phyloP scores from a whole-genome alignment of 305 asterid genomes.

The Solanum hybrid region DNA sequence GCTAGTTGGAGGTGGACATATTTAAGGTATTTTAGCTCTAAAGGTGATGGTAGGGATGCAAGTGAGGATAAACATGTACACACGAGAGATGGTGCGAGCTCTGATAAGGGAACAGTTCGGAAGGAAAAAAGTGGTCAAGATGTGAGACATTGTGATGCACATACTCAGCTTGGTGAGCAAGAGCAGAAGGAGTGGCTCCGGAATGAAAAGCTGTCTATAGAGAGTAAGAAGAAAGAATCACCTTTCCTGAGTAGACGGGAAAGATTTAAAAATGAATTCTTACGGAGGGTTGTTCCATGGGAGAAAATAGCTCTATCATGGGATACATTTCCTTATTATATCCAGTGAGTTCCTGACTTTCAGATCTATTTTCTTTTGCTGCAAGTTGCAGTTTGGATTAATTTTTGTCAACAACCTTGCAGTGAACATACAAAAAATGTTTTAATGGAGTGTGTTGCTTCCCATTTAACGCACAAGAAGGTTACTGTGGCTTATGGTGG shows the following conservation, averaged over 20 bases:
- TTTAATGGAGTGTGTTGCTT: conserved; percentile 83
- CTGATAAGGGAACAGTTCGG: conserved; percentile 34
- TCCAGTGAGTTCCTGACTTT: conserved; percentile 42
- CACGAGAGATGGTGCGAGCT: conserved; percentile 32
- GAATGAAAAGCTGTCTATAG: conserved; percentile 71
- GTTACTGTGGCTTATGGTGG: conserved; percentile 57
- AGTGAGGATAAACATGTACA: conserved; percentile 56
- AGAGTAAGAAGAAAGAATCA: conserved; percentile 79
- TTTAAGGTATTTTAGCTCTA: conserved; percentile 63
- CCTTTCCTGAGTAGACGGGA: conserved; percentile 67
- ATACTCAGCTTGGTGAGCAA: conserved; percentile 79
- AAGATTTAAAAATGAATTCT: conserved; percentile 70
- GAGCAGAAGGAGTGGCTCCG: conserved; percentile 91
- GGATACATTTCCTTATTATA: conserved; percentile 90
- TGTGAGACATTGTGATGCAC: conserved; percentile 45
- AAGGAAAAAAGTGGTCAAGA: conserved; percentile 29
- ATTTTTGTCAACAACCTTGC: conserved; percentile 15
- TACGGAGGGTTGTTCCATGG: conserved; percentile 89
- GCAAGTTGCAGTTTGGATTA: neutral
- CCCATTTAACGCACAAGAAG: conserved; percentile 76
- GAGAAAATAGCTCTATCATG: conserved; percentile 78
- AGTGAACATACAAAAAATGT: conserved; percentile 67
- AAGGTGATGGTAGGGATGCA: conserved; percentile 85
- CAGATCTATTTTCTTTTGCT: conserved; percentile 4
- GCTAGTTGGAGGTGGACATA: conserved; percentile 31